A percentile compares a stretch with the other conserved stretches of the same genome.
Conservation (phyloP, 495 filamentous ascomycete genomes). For the Xylona heveae region DNA sequence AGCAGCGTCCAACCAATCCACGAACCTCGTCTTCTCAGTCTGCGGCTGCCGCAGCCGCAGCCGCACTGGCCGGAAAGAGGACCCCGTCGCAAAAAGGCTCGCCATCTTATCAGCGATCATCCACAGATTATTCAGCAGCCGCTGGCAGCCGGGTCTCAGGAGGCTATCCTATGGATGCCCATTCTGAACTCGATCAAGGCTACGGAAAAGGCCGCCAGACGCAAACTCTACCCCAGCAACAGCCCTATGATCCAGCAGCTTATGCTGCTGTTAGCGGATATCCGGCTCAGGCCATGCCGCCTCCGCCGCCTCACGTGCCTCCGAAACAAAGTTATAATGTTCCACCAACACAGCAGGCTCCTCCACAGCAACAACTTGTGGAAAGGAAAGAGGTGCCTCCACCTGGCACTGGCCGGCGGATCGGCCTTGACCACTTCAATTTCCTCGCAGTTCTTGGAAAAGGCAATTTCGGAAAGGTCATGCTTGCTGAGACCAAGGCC, state of each 20-base stretch:
- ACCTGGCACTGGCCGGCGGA: constrained; percentile 51
- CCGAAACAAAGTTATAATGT: constrained; percentile 8
- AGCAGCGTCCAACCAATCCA: constrained; percentile 18
- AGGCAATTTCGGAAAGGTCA: constrained; percentile 99
- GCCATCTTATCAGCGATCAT: constrained; percentile 16
- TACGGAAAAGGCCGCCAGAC: constrained; percentile 17
- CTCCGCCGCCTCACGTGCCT: constrained; percentile 13
- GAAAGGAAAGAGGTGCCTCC: constrained; percentile 32
- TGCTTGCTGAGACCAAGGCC: constrained; percentile 93
- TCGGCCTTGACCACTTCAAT: constrained; percentile 96
- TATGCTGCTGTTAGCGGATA: constrained; percentile 38
- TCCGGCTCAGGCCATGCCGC: constrained; percentile 14
- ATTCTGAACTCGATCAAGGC: constrained; percentile 9
- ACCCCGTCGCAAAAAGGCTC: constrained; percentile 13
- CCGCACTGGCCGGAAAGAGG: constrained; percentile 20
- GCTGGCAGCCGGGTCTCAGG: constrained; percentile 17
- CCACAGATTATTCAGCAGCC: constrained; percentile 20
- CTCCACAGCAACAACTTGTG: constrained; percentile 3
- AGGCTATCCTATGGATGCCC: constrained; percentile 9
- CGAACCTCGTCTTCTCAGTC: constrained; percentile 23
- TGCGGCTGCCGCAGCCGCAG: constrained; percentile 25
- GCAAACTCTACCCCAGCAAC: constrained; percentile 22
- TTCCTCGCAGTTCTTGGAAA: constrained; percentile 98
- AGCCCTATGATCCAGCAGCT: constrained; percentile 50
- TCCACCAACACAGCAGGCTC: constrained; percentile 16